A percentile compares a stretch with the other conserved stretches of the same genome.
Conservation (phyloP, 768 basidiomycete genomes). For the Cystofilobasidium bisporidii region DNA sequence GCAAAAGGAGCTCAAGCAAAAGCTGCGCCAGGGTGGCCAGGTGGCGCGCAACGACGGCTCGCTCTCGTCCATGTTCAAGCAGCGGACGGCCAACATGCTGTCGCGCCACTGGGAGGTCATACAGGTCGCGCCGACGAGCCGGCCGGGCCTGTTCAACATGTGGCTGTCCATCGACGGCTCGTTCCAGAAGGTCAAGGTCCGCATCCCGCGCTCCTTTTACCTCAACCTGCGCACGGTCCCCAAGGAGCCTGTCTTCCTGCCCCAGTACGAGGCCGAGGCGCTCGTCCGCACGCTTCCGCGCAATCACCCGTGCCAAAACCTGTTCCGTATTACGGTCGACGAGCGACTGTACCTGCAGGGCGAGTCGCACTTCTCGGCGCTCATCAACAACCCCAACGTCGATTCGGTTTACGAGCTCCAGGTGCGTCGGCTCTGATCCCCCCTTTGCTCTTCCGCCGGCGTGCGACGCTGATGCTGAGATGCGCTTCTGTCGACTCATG, state of each 20-base stretch:
- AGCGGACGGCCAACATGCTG: conserved; percentile 45
- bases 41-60: conserved; percentile 30
- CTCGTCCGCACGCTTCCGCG: conserved; percentile 71
- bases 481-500: not conserved
- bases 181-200: conserved; percentile 67
- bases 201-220: conserved; percentile 86
- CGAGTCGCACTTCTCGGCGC: conserved; percentile 81
- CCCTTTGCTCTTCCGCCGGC: not conserved
- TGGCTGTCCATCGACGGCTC: conserved; percentile 79
- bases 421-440: conserved; percentile 44
- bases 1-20: conserved; percentile 44
- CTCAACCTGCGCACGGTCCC: conserved; percentile 52
- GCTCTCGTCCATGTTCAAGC: conserved; percentile 63
- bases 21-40: not conserved
- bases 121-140: conserved; percentile 64
- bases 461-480: not conserved
- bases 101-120: conserved; percentile 81
- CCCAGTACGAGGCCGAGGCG: conserved; percentile 61
- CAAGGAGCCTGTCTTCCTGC: conserved; percentile 60
- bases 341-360: conserved; percentile 76
- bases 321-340: conserved; percentile 71
- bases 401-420: conserved; percentile 92
- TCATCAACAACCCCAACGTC: conserved; percentile 87
- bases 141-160: conserved; percentile 69
- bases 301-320: conserved; percentile 61